A percentile compares a stretch with the other conserved stretches of the same genome.
Conservation (phyloP, 2,329 filamentous ascomycete genomes). For the Colletotrichum sp. region DNA sequence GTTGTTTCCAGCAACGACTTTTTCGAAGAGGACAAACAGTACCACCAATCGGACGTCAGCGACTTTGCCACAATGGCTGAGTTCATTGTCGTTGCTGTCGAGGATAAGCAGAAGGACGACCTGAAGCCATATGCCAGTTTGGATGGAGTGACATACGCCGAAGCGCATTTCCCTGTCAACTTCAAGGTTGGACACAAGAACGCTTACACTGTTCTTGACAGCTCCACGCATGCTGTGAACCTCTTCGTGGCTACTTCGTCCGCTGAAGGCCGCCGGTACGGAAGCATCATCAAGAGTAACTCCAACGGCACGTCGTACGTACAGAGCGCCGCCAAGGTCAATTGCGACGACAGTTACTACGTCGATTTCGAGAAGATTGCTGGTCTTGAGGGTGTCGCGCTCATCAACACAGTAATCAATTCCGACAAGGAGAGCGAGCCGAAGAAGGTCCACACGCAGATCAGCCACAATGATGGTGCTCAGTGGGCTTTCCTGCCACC, state of each 20-base stretch:
- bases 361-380: constrained; percentile 98
- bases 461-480: constrained; percentile 95
- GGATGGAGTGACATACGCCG: constrained; percentile 82
- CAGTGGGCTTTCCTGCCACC: constrained; percentile 81
- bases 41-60: constrained; percentile 73
- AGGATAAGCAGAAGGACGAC: constrained; percentile 68
- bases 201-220: constrained; percentile 92
- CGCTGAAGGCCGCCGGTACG: constrained; percentile 70
- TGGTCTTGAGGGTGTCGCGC: constrained; percentile 85
- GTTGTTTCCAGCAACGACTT: constrained; percentile 82
- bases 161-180: constrained; percentile 84
- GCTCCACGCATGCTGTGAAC: constrained; percentile 92
- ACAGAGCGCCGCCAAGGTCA: constrained; percentile 80
- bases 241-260: constrained; percentile 86
- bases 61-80: constrained; percentile 96
- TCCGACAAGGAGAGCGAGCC: constrained; percentile 65
- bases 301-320: constrained; percentile 97
- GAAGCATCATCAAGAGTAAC: constrained; percentile 95
- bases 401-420: constrained; percentile 88
- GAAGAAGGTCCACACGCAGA: constrained; percentile 88
- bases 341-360: constrained; percentile 76
- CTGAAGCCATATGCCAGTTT: constrained; percentile 84
- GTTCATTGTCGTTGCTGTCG: constrained; percentile 88
- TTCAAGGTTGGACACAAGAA: constrained; percentile 80
- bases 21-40: constrained; percentile 68